Evolutionary conservation across 768 basidiomycete genomes (phyloP).

Genomic region (Suillus cothurnatus): DNA sequence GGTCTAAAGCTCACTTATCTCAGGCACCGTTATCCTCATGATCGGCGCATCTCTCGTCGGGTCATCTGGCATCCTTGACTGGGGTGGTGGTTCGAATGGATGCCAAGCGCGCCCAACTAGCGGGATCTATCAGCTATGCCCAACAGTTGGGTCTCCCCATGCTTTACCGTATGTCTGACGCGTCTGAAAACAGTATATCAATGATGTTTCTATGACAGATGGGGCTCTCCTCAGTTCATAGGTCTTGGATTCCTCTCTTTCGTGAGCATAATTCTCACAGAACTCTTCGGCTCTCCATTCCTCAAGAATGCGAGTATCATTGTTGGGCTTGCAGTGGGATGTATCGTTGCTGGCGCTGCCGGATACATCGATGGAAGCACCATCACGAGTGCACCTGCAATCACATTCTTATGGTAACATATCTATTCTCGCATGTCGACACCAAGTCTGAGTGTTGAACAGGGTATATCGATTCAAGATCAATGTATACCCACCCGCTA

Average conservation of each 20-base stretch:
- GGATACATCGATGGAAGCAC: constrained; percentile 67
- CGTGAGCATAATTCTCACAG: constrained; percentile 71
- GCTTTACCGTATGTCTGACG: constrained; percentile 55
- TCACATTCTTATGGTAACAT: constrained; percentile 77
- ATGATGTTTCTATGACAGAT: constrained; percentile 38
- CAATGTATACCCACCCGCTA: constrained; percentile 69
- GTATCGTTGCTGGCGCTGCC: background rate
- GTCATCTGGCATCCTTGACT: constrained; percentile 71
- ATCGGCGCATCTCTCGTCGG: constrained; percentile 82
- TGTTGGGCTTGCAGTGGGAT: constrained; percentile 2
- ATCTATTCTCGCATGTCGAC: background rate
- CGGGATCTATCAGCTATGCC: constrained; percentile 74
- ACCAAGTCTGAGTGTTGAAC: background rate
- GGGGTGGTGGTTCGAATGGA: constrained; percentile 83
- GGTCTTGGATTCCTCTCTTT: constrained; percentile 88
- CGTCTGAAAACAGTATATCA: background rate
- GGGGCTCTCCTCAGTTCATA: constrained; percentile 84
- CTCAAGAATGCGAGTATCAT: constrained; percentile 80
- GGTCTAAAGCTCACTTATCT: background rate
- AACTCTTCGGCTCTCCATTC: constrained; percentile 85
- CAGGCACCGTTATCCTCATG: constrained; percentile 77
- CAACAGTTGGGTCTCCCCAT: constrained; percentile 66
- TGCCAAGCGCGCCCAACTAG: constrained; percentile 62
- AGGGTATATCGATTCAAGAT: constrained; percentile 72
- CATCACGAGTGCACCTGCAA: constrained; percentile 68